Percentiles rank a stretch among this genome's conserved stretches.
These are phyloP conservation scores for Fusarium protoensiforme DNA, from an alignment of 2,329 filamentous ascomycete species.

Conservation along the genomic window DNA sequence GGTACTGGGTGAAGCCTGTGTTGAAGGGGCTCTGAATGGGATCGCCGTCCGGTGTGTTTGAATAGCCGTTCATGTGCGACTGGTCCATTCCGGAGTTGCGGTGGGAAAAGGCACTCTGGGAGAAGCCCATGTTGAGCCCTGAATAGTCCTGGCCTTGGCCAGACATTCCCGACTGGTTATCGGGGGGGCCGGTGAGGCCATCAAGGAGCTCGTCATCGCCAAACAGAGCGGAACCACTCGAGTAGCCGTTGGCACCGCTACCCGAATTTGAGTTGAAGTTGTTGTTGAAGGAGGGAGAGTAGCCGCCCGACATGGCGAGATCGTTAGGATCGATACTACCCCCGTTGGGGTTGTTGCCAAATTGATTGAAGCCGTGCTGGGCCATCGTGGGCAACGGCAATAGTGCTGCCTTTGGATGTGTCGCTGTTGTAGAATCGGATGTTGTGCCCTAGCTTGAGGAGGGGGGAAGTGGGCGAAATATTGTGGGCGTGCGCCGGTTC, in stretches of 20 bases:
- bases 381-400: conserved; percentile 55
- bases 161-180: conserved; percentile 62
- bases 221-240: conserved; percentile 81
- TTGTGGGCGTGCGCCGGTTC: conserved; percentile 38
- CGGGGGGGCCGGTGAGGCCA: conserved; percentile 68
- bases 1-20: conserved; percentile 83
- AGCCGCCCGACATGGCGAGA: conserved; percentile 74
- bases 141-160: conserved; percentile 67
- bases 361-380: conserved; percentile 67
- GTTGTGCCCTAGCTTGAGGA: conserved; percentile 33
- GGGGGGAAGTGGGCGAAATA: conserved; percentile 38
- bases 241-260: conserved; percentile 77
- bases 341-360: conserved; percentile 64
- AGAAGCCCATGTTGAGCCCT: conserved; percentile 68
- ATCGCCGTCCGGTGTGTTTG: conserved; percentile 89
- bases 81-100: conserved; percentile 68
- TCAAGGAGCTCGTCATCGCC: conserved; percentile 91
- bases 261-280: conserved; percentile 67
- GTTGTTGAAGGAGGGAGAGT: conserved; percentile 67
- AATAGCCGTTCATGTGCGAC: conserved; percentile 81
- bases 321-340: conserved; percentile 86
- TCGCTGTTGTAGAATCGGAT: conserved; percentile 25
- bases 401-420: conserved; percentile 10
- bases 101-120: conserved; percentile 64
- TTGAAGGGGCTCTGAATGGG: conserved; percentile 93